Evolutionary conservation across 495 filamentous ascomycete genomes (phyloP).

Genomic region (Talaromyces liani): DNA sequence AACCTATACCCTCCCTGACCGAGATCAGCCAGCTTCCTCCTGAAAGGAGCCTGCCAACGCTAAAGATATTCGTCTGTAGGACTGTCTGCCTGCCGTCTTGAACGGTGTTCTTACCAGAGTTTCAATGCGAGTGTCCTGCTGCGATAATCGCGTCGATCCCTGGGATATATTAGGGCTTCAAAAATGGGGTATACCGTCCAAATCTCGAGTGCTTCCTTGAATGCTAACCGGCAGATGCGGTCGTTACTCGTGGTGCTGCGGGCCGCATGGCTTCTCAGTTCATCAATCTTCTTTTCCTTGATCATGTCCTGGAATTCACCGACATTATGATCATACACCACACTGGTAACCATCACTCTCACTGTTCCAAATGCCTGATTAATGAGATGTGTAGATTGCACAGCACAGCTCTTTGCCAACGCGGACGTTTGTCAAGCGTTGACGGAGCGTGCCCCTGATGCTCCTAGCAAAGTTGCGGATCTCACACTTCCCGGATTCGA

Average conservation of each 20-base stretch:
- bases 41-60: not conserved
- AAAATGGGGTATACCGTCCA: not conserved
- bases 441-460: not conserved
- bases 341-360: not conserved
- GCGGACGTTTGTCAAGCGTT: not conserved
- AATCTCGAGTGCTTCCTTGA: not conserved
- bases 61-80: not conserved
- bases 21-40: not conserved
- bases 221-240: not conserved
- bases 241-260: not conserved
- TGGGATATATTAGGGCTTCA: not conserved
- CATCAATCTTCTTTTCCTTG: not conserved
- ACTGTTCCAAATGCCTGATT: not conserved
- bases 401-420: not conserved
- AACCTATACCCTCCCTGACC: not conserved
- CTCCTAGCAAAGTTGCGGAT: not conserved
- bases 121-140: not conserved
- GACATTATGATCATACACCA: not conserved
- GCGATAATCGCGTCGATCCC: not conserved
- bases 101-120: not conserved
- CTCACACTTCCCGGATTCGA: not conserved
- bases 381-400: not conserved
- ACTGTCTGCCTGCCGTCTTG: not conserved
- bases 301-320: not conserved
- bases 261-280: not conserved